Percentiles rank a stretch among this genome's conserved stretches.
Evolutionary conservation across 106 monocot species (phyloP).

Genomic region (Cymbidium sinense): DNA sequence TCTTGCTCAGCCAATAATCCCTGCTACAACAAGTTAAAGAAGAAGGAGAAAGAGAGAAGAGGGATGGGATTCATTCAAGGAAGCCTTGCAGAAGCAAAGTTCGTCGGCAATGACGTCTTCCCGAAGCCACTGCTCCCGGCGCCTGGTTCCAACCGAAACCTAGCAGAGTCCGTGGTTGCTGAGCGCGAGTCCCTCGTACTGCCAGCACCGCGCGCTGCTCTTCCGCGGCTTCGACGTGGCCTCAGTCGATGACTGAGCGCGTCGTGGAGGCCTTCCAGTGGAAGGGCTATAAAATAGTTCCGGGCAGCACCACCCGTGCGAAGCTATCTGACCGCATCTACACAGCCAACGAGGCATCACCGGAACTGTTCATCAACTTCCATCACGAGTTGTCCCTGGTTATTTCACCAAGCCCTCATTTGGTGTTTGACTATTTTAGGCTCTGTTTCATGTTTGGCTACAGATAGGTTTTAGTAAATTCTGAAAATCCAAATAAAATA

Average conservation of each 20-base stretch:
- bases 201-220: conserved; percentile 20
- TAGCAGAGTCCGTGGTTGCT: conserved; percentile 3
- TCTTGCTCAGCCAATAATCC: too few species aligned
- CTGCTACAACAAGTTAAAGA: too few species aligned
- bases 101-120: conserved; percentile 5
- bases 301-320: neutral
- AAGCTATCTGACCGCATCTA: conserved; percentile 14
- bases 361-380: conserved; percentile 22
- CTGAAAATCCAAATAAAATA: too few species aligned
- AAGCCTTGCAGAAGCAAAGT: neutral
- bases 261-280: conserved; percentile 33
- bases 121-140: conserved; percentile 11
- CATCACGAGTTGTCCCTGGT: conserved; percentile 35
- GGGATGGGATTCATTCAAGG: conserved; percentile 8
- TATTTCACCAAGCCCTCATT: neutral
- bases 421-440: too few species aligned
- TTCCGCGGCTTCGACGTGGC: conserved; percentile 33
- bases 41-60: neutral
- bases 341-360: conserved; percentile 23
- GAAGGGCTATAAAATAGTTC: neutral
- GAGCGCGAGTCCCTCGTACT: neutral
- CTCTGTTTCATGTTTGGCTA: too few species aligned
- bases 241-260: conserved; percentile 19
- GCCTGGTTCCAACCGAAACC: neutral
- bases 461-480: too few species aligned